phyloP scores from a whole-genome alignment of 208 protist genomes.

The Leishmania mexicana region DNA sequence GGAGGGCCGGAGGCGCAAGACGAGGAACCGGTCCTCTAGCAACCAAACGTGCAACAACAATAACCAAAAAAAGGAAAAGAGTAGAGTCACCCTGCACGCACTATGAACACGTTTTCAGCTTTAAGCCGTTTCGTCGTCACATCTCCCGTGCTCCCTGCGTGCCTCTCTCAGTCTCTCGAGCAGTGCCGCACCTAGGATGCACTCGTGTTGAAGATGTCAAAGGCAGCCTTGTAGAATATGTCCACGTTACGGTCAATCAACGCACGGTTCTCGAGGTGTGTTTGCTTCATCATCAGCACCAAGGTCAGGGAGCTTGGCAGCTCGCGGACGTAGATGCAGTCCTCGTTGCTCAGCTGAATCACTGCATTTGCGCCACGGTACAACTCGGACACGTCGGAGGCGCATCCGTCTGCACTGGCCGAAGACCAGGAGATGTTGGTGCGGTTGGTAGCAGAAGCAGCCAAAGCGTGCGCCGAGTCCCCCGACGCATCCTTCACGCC shows the following conservation, averaged over 20 bases:
- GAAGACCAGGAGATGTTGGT: neutral
- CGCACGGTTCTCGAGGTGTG: constrained; percentile 59
- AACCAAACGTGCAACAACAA: neutral
- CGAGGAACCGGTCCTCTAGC: no score
- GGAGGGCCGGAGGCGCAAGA: neutral
- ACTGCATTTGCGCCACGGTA: constrained; percentile 36
- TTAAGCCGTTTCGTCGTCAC: neutral
- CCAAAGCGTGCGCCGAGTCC: neutral
- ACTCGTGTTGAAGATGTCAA: constrained; percentile 68
- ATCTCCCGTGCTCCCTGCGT: neutral
- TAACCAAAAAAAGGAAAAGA: neutral
- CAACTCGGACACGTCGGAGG: constrained; percentile 12
- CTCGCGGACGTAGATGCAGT: constrained; percentile 90
- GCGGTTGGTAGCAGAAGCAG: neutral
- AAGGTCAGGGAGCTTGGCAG: constrained; percentile 84
- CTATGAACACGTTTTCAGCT: neutral
- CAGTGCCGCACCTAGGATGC: constrained; percentile 3
- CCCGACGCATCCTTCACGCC: neutral
- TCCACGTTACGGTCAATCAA: constrained; percentile 89
- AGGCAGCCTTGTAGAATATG: constrained; percentile 79
- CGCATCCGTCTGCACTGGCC: neutral
- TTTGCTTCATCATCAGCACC: constrained; percentile 86
- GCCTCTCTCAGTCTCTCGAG: neutral
- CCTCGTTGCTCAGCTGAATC: constrained; percentile 42
- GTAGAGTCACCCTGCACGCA: neutral